Base-by-base conservation (phyloP, 2,329 filamentous ascomycete genomes). In the Endothia cerciana region DNA sequence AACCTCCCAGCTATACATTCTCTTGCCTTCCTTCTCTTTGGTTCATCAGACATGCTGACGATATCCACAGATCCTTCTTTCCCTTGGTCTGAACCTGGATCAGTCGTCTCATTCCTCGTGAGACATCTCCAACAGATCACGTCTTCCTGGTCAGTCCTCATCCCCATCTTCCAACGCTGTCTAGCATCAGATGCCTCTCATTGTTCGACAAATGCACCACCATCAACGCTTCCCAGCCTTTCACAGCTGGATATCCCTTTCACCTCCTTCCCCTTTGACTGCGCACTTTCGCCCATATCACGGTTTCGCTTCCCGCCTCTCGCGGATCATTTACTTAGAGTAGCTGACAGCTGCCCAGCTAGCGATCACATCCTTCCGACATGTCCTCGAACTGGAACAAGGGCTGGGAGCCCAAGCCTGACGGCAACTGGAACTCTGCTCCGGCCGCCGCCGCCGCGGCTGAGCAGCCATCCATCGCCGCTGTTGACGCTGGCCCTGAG, bases 381-480 rank as follows among this genome's bases (percentile, higher is more conserved):
- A 76, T 76, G 74, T 70, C 72, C 19, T 36, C 51, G 60, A 64
- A 30, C 40, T 71, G 69, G 70, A 68, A 8, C 36, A 11, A 36
- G 17, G 51, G 17, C 15, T 36, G 41, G 62, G 62, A 64, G 45
- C 25, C 33, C 55, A 41, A 45, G 41, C 25, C 15, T n/a, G n/a
- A n/a, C 36, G 45, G 36, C 53, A 36, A 28, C 11, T 67, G 59
- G 59, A 41, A 25, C 10, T 13, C 63, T 19, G 10, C 45, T 25
- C 19, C 49, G 8, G 47, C 38, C 19, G 22, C 45, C 59, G 63
- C 60, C 57, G 60, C 59, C 49, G 15, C 6, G 6, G 33, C 61
- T 61, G 30, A 60, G 22, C 22, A 65, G 36, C 49, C 56, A 2
- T 11, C n/a, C 59, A 7, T 11, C n/a, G 28, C 36, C 4, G 25